Conservation (phyloP, 805 yeast species). For the Starmera caribaea region DNA sequence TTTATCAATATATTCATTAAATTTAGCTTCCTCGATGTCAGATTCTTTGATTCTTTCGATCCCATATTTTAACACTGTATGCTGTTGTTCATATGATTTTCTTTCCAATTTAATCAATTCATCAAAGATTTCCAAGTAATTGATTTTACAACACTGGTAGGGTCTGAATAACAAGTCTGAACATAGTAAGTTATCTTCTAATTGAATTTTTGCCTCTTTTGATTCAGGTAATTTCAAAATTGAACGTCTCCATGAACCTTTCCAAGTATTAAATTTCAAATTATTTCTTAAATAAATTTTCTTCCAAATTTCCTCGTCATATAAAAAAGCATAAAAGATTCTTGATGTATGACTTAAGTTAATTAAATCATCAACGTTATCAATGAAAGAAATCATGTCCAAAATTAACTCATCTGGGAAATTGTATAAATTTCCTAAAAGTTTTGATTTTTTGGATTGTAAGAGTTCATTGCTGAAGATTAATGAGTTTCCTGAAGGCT, state of each 20-base stretch:
- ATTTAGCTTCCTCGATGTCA: slow-evolving; percentile 32
- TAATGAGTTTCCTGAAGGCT: slow-evolving; percentile 64
- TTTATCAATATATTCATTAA: slow-evolving; percentile 36
- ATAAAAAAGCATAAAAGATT: slow-evolving; percentile 59
- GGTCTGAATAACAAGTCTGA: slow-evolving; percentile 80
- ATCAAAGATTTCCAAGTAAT: slow-evolving; percentile 41
- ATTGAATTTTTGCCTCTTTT: slow-evolving; percentile 34
- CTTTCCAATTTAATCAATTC: slow-evolving; percentile 39
- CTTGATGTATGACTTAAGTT: slow-evolving; percentile 52
- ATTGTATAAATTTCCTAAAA: slow-evolving; percentile 43
- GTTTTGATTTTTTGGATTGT: slow-evolving; percentile 10
- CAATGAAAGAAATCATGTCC: slow-evolving; percentile 39
- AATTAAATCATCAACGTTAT: slow-evolving; percentile 36
- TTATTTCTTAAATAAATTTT: slow-evolving; percentile 34
- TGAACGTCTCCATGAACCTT: slow-evolving; percentile 75
- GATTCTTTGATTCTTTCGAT: slow-evolving; percentile 45
- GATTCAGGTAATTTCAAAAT: slow-evolving; percentile 28
- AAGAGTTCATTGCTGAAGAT: slow-evolving; percentile 20
- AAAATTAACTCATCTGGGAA: slow-evolving; percentile 60
- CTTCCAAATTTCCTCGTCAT: slow-evolving; percentile 80
- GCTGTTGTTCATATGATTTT: slow-evolving; percentile 13
- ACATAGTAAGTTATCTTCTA: slow-evolving; percentile 43
- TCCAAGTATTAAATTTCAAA: slow-evolving; percentile 38
- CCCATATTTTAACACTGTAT: slow-evolving; percentile 20
- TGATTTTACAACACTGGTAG: slow-evolving; percentile 66